phyloP scores from a whole-genome alignment of 345 rosid species.

The Gynandropsis gynandra region DNA sequence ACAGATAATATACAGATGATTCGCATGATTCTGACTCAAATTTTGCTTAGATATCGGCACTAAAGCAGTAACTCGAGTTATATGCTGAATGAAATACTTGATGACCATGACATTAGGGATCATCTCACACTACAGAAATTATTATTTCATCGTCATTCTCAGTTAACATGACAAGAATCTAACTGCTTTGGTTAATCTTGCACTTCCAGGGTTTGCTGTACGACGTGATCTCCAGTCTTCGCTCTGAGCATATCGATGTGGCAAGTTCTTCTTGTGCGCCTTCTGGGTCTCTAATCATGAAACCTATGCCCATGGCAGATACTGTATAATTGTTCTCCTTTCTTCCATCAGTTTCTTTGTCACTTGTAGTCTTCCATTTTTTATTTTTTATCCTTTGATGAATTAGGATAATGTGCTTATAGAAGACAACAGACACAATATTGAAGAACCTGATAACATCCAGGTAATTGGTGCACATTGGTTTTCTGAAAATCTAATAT shows the following conservation, averaged over 20 bases:
- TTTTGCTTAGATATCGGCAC: slow-evolving; percentile 9
- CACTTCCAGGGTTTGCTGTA: slow-evolving; percentile 56
- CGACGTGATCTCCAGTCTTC: slow-evolving; percentile 74
- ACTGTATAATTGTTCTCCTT: slow-evolving; percentile 31
- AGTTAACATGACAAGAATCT: slow-evolving; percentile 20
- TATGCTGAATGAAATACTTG: slow-evolving; percentile 8
- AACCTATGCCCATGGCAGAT: slow-evolving; percentile 42
- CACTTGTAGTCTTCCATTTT: slow-evolving; percentile 14
- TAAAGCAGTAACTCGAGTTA: background rate
- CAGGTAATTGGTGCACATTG: slow-evolving; percentile 36
- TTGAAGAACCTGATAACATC: slow-evolving; percentile 33
- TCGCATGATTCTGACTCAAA: background rate
- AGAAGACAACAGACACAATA: slow-evolving; percentile 26
- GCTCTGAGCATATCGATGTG: slow-evolving; percentile 48
- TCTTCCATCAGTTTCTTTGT: background rate
- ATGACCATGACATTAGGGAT: background rate
- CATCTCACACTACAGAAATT: slow-evolving; percentile 7
- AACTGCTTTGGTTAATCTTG: slow-evolving; percentile 22
- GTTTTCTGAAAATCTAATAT: background rate
- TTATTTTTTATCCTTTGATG: slow-evolving; percentile 14
- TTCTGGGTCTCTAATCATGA: slow-evolving; percentile 43
- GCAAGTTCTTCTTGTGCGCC: slow-evolving; percentile 87
- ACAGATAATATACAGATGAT: background rate
- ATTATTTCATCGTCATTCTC: slow-evolving; percentile 6
- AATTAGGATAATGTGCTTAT: slow-evolving; percentile 37